Base-by-base conservation (phyloP, 148 eudicot species). In the Bassia scoparia region DNA sequence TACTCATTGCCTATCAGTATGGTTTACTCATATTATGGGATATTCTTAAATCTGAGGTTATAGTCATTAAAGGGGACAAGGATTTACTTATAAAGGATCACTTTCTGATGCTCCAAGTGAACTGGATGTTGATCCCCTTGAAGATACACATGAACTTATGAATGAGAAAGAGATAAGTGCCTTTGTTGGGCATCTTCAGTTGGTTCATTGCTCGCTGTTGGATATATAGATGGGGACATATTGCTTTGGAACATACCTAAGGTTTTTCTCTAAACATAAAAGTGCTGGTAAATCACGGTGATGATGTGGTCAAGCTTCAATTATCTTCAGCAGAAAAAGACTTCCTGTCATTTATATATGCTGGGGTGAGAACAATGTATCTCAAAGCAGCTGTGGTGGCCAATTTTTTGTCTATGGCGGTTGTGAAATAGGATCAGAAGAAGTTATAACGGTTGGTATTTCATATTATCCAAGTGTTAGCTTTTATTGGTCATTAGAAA, bases 401-500 rank as follows among this genome's bases (percentile, higher is more conserved):
- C 87, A 86, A 78, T 88, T 89, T 74, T 84, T 87, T 58, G 80
- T 89, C 55, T 89, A 89, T 82, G 95, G 95, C 53, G 95, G 95
- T 71, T 83, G 84, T 84, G 95, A 87, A 79, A 83, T 87, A 65
- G 95, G 91, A 71, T 82, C 88, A 74, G 91, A 87, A 79, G 95
- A 89, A 89, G 91, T 87, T 77, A 43, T 89, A 55, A 87, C 91
- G 84, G 95, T 89, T 64, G 38, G 91, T 82, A 64, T 49, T 65
- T 78, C 55, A 72, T 30, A 55, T 37, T 41, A 72, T 56, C 31
- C 60, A 37, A 52, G 27, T 50, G 33, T 38, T 71, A 23, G 16
- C 37, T 58, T 37, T n/a, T 69, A 52, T 56, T 16, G 31, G 21
- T 33, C 35, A 10, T 74, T 17, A 41, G 18, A 37, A 34, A n/a